Conservation (phyloP, 805 yeast genomes). For the Kodamaea jinghongensis region DNA sequence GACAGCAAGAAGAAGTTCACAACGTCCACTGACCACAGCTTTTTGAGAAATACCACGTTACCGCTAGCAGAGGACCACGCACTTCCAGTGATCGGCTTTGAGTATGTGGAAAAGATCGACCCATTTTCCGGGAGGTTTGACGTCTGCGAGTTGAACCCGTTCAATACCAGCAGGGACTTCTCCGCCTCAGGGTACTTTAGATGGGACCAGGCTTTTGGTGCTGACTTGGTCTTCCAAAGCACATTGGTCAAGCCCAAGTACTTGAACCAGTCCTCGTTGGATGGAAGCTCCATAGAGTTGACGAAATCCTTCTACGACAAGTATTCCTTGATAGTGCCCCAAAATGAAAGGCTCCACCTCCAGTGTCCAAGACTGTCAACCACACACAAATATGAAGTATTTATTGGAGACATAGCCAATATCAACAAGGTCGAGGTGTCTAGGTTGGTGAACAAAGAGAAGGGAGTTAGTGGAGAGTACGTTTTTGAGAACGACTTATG, state of each 20-base stretch:
- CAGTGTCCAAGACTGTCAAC: slow-evolving; percentile 25
- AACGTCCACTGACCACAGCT: slow-evolving; percentile 6
- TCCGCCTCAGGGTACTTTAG: slow-evolving; percentile 37
- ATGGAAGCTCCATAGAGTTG: slow-evolving; percentile 31
- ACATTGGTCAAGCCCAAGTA: slow-evolving; percentile 45
- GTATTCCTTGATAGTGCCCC: slow-evolving; percentile 23
- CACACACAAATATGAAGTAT: slow-evolving; percentile 24
- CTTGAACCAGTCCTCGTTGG: slow-evolving; percentile 16
- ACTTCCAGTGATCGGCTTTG: slow-evolving; percentile 12
- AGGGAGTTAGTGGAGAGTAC: background rate
- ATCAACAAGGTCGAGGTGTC: slow-evolving; percentile 26
- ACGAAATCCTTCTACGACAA: slow-evolving; percentile 24
- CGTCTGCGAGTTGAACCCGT: slow-evolving; percentile 33
- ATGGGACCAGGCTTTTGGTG: slow-evolving; percentile 41
- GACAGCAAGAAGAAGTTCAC: slow-evolving; percentile 4
- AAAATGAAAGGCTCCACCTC: slow-evolving; percentile 23
- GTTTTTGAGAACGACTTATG: slow-evolving; percentile 30
- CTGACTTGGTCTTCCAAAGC: slow-evolving; percentile 39
- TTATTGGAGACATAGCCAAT: slow-evolving; percentile 27
- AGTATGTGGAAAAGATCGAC: slow-evolving; percentile 13
- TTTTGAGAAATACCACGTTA: slow-evolving; percentile 16
- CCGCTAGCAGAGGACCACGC: slow-evolving; percentile 10
- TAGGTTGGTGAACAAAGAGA: slow-evolving; percentile 10
- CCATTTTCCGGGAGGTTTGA: slow-evolving; percentile 20
- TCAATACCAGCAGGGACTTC: slow-evolving; percentile 15